Percentiles rank a stretch among this genome's conserved stretches.
Evolutionary conservation across 1,284 basidiomycete genomes (phyloP).

Genomic region (Phellopilus nigrolimitatus): DNA sequence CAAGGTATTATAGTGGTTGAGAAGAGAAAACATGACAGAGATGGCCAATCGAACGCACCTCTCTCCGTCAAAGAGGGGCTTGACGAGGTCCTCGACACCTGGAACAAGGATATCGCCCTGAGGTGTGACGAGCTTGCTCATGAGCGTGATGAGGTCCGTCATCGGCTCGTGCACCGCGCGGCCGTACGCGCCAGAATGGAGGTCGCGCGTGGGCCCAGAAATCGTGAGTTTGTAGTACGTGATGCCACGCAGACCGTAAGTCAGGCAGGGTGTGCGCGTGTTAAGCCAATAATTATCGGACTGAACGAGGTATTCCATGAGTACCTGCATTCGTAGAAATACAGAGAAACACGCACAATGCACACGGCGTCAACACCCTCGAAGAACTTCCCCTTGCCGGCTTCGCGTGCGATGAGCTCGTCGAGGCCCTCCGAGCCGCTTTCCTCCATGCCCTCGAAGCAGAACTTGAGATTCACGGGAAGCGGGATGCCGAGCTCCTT

Average conservation of each 20-base stretch:
- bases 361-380: constrained; percentile 92
- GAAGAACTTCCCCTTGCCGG: constrained; percentile 75
- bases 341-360: constrained; percentile 59
- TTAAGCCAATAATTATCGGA: constrained; percentile 90
- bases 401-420: constrained; percentile 82
- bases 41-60: too few species aligned
- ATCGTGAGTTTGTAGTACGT: constrained; percentile 86
- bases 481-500: constrained; percentile 67
- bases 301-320: constrained; percentile 31
- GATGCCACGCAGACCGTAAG: constrained; percentile 83
- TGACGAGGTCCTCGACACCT: constrained; percentile 87
- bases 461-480: constrained; percentile 92
- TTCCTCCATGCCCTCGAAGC: constrained; percentile 99
- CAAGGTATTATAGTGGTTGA: not conserved
- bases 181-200: constrained; percentile 92
- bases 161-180: constrained; percentile 87
- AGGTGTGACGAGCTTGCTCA: constrained; percentile 86
- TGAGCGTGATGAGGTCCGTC: constrained; percentile 73
- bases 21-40: constrained; percentile 19
- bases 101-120: constrained; percentile 87
- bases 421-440: constrained; percentile 92
- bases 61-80: constrained; percentile 75
- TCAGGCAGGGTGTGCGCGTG: constrained; percentile 69
- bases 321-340: not conserved
- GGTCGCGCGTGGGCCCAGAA: constrained; percentile 81